Conservation (phyloP, 352 stramenopile species). For the Peronospora tabacina region DNA sequence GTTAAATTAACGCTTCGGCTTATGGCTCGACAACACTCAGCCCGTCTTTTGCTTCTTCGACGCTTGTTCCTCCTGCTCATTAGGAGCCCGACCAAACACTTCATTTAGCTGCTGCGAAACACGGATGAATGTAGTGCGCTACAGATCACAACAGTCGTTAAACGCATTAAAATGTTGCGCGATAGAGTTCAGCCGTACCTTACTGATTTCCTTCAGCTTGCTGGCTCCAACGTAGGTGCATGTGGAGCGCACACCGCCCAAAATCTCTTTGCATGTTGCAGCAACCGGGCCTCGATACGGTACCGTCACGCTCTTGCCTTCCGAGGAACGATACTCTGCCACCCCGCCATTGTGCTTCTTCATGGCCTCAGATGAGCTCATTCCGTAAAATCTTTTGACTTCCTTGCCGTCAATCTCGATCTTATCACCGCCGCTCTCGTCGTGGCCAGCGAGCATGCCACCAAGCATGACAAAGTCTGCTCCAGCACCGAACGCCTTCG, state of each 20-base stretch:
- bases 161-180: background rate
- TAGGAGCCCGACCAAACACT: constrained; percentile 79
- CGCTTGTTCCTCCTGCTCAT: constrained; percentile 60
- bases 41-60: constrained; percentile 59
- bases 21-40: constrained; percentile 4
- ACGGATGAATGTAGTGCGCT: constrained; percentile 90
- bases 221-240: constrained; percentile 90
- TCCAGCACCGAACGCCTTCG: constrained; percentile 87
- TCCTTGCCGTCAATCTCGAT: constrained; percentile 58
- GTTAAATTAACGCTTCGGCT: background rate
- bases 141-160: constrained; percentile 4
- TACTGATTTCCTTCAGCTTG: constrained; percentile 88
- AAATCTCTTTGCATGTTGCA: constrained; percentile 82
- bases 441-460: constrained; percentile 88
- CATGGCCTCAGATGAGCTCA: constrained; percentile 89
- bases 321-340: constrained; percentile 85
- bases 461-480: constrained; percentile 91
- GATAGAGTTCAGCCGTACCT: constrained; percentile 30
- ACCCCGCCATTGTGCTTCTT: constrained; percentile 88
- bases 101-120: constrained; percentile 90
- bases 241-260: constrained; percentile 87
- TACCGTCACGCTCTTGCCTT: constrained; percentile 89
- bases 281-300: constrained; percentile 77
- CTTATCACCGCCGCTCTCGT: constrained; percentile 84
- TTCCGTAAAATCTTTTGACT: constrained; percentile 91